These are phyloP conservation scores for Geotrichum australiense DNA, from an alignment of 1,139 yeast genomes.

Conservation along the genomic window DNA sequence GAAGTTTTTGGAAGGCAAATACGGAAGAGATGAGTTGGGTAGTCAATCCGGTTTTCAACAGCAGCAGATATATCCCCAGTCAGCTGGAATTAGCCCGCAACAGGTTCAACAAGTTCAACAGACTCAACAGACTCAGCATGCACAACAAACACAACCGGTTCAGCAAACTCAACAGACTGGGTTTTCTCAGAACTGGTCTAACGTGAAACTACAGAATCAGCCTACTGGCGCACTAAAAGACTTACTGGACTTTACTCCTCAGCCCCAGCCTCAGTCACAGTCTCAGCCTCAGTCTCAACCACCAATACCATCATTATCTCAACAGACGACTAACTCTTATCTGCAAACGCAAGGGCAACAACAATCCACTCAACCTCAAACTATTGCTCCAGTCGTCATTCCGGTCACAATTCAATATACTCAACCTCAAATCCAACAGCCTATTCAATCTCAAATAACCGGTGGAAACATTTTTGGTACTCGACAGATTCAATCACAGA, in stretches of 20 bases:
- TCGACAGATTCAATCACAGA: constrained; percentile 6
- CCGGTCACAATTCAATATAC: constrained; percentile 4
- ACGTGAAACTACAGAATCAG: not conserved
- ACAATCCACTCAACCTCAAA: not conserved
- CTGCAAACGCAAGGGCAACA: not conserved
- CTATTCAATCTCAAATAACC: constrained; percentile 4
- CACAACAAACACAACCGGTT: not conserved
- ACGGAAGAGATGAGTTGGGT: constrained; percentile 41
- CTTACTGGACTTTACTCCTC: constrained; percentile 16
- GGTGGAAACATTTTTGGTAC: constrained; percentile 6
- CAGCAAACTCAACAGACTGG: not conserved
- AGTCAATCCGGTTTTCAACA: not conserved
- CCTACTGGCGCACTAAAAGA: constrained; percentile 18
- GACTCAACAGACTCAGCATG: constrained; percentile 6
- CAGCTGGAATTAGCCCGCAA: not conserved
- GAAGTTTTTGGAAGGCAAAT: constrained; percentile 70
- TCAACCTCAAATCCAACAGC: not conserved
- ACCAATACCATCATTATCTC: not conserved
- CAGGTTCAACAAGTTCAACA: constrained; percentile 4
- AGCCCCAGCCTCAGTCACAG: no score
- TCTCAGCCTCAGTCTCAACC: constrained; percentile 3
- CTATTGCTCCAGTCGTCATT: constrained; percentile 6
- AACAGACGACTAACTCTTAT: not conserved
- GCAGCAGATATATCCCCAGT: not conserved
- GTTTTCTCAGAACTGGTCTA: constrained; percentile 12